Evolutionary conservation across 177 flowering plant genomes (phyloP).

Genomic region (Vitis hybrid): DNA sequence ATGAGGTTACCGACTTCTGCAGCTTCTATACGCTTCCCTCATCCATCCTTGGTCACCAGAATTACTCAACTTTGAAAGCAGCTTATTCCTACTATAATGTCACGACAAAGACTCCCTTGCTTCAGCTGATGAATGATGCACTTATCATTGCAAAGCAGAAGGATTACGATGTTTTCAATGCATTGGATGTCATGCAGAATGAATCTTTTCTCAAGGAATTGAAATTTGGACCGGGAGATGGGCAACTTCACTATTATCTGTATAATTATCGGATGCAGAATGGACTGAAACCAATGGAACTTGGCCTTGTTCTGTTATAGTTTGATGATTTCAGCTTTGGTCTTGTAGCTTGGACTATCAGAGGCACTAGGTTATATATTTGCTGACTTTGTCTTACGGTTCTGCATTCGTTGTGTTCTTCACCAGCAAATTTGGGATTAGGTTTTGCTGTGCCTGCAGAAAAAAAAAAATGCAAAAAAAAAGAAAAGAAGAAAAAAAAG

Average conservation of each 20-base stretch:
- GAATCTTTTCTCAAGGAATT: slow-evolving; percentile 31
- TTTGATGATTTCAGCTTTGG: not conserved
- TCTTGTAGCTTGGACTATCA: not conserved
- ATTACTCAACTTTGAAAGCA: slow-evolving; percentile 29
- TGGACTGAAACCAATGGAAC: slow-evolving; percentile 26
- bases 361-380: not conserved
- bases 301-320: slow-evolving; percentile 37
- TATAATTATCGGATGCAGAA: slow-evolving; percentile 28
- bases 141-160: slow-evolving; percentile 29
- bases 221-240: slow-evolving; percentile 36
- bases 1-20: slow-evolving; percentile 35
- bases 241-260: slow-evolving; percentile 34
- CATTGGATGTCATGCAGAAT: slow-evolving; percentile 33
- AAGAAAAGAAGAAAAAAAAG: too few relatives aligned
- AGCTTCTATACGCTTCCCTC: slow-evolving; percentile 39
- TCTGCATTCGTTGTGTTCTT: too few relatives aligned
- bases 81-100: slow-evolving; percentile 36
- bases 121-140: slow-evolving; percentile 37
- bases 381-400: too few relatives aligned
- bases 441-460: too few relatives aligned
- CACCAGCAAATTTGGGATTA: too few relatives aligned
- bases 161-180: slow-evolving; percentile 36
- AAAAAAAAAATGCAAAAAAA: too few relatives aligned
- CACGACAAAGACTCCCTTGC: slow-evolving; percentile 24
- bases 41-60: slow-evolving; percentile 29